Percentiles rank a stretch among this genome's conserved stretches.
Evolutionary conservation across 1,139 yeast species (phyloP).

Genomic region (Citeromyces siamensis): DNA sequence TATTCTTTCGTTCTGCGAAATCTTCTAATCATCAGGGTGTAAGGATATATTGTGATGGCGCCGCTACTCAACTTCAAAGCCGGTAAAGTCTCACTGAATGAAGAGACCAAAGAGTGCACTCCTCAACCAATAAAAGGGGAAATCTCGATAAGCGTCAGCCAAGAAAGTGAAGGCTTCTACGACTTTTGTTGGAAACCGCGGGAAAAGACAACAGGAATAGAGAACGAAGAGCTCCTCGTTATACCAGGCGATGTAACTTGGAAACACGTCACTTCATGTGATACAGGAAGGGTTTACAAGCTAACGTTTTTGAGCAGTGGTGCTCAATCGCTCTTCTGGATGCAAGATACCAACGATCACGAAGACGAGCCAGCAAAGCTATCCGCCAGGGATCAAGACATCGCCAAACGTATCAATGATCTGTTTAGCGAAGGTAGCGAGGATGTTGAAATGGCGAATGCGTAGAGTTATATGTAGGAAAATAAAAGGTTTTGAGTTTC

Average conservation of each 20-base stretch:
- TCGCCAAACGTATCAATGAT: conserved; percentile 38
- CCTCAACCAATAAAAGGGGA: conserved; percentile 73
- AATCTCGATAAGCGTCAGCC: conserved; percentile 51
- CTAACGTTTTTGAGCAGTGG: conserved; percentile 76
- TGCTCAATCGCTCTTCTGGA: conserved; percentile 80
- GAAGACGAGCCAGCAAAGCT: conserved; percentile 39
- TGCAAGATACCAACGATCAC: conserved; percentile 70
- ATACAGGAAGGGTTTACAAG: conserved; percentile 77
- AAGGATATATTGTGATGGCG: background rate
- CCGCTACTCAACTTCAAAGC: conserved; percentile 57
- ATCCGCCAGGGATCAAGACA: conserved; percentile 47
- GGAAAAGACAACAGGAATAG: conserved; percentile 23
- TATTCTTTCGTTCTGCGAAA: too few species aligned
- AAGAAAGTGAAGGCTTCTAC: conserved; percentile 42
- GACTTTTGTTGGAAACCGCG: conserved; percentile 53
- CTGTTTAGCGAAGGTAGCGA: conserved; percentile 33
- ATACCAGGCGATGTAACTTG: conserved; percentile 92
- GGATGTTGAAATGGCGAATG: conserved; percentile 2
- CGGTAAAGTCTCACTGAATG: conserved; percentile 70
- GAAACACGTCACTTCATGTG: conserved; percentile 62
- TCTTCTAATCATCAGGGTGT: too few species aligned
- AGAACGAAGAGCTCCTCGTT: conserved; percentile 57
- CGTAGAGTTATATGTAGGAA: background rate
- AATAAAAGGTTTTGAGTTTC: background rate
- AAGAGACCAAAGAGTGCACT: conserved; percentile 54